A percentile compares a stretch with the other conserved stretches of the same genome.
Conservation (phyloP, 441 rosid species). For the Adansonia grandidieri region DNA sequence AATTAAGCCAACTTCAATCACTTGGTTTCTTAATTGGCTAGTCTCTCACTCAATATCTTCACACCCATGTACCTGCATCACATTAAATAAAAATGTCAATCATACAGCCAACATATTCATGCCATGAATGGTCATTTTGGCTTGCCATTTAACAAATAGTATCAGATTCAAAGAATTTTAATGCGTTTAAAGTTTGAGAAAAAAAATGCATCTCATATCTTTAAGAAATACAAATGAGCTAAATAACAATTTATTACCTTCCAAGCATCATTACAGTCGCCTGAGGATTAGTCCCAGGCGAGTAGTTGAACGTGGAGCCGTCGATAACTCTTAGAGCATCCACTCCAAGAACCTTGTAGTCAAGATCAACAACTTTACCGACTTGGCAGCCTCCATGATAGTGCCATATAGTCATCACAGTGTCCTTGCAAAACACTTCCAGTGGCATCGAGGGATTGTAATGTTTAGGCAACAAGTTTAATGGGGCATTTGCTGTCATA, state of each 20-base stretch:
- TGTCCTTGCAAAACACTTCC: slow-evolving; percentile 76
- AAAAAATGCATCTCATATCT: neutral
- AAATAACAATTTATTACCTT: slow-evolving; percentile 46
- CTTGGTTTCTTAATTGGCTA: slow-evolving; percentile 33
- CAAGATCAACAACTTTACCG: slow-evolving; percentile 71
- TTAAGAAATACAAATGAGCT: neutral
- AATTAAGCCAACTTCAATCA: neutral
- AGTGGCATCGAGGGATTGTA: slow-evolving; percentile 50
- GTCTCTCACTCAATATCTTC: slow-evolving; percentile 48
- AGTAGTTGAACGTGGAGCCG: slow-evolving; percentile 70
- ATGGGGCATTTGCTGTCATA: slow-evolving; percentile 56
- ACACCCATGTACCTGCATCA: slow-evolving; percentile 64
- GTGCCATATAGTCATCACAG: slow-evolving; percentile 94
- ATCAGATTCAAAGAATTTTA: neutral
- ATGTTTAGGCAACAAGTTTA: slow-evolving; percentile 69
- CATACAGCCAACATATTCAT: neutral
- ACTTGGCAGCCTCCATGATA: slow-evolving; percentile 94
- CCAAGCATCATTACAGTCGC: slow-evolving; percentile 99
- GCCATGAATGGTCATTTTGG: neutral
- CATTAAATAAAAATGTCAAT: neutral
- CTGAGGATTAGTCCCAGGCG: slow-evolving; percentile 96
- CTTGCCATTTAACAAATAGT: neutral
- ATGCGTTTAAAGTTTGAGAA: neutral
- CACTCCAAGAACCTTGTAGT: slow-evolving; percentile 75
- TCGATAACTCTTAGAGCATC: slow-evolving; percentile 77